Evolutionary conservation across 164 flowering plant species (phyloP).

Genomic region (Vitis riparia): DNA sequence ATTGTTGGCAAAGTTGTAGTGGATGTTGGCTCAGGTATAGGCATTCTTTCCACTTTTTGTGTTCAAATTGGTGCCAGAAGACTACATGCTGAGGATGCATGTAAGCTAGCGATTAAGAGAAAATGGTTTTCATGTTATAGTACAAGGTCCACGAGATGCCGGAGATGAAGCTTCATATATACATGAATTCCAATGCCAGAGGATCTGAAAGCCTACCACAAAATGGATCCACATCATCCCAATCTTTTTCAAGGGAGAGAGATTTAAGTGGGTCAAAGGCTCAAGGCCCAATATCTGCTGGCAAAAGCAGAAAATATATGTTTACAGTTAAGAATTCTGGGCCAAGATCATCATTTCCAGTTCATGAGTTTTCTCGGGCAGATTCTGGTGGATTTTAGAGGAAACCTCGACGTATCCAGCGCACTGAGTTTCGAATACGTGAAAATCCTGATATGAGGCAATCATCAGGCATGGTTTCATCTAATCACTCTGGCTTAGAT

Average conservation of each 20-base stretch:
- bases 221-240: conserved; percentile 26
- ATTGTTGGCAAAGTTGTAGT: too few relatives aligned
- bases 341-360: conserved; percentile 35
- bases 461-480: conserved; percentile 25
- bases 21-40: too few relatives aligned
- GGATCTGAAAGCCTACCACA: conserved; percentile 34
- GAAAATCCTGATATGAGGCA: conserved; percentile 60
- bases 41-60: too few relatives aligned
- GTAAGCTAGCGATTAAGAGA: too few relatives aligned
- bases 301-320: conserved; percentile 51
- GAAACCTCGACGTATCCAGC: conserved; percentile 47
- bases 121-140: too few relatives aligned
- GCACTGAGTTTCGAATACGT: conserved; percentile 70
- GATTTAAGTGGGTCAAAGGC: conserved; percentile 32
- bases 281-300: conserved; percentile 39
- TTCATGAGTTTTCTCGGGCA: conserved; percentile 33
- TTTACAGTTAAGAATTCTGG: conserved; percentile 54
- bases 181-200: conserved; percentile 13
- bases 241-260: conserved; percentile 33
- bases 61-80: too few relatives aligned
- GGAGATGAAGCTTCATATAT: too few relatives aligned
- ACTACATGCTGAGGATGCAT: too few relatives aligned
- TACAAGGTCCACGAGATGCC: too few relatives aligned
- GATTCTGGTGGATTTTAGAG: conserved; percentile 63
- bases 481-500: conserved; percentile 30